A percentile compares a stretch with the other conserved stretches of the same genome.
Evolutionary conservation across 441 rosid genomes (phyloP).

Genomic region (Heliophila coronopifolia): DNA sequence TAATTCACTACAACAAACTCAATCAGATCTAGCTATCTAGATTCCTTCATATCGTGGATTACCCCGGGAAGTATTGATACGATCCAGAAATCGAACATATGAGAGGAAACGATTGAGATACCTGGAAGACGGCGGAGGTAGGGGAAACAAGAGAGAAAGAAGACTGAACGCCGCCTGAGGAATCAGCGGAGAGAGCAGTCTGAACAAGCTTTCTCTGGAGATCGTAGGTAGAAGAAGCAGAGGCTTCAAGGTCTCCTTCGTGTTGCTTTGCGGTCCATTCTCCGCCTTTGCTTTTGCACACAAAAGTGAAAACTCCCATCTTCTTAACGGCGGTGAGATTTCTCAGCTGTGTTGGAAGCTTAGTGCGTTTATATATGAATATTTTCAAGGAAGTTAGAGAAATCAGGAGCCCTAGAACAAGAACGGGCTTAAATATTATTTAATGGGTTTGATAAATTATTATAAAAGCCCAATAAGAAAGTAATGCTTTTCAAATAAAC

Average conservation of each 20-base stretch:
- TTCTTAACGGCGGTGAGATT: constrained; percentile 19
- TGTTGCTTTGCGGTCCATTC: constrained; percentile 77
- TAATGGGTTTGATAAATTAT: neutral
- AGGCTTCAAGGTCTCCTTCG: constrained; percentile 69
- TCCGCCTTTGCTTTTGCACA: constrained; percentile 53
- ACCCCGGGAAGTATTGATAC: too few species aligned
- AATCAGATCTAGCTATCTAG: constrained; percentile 5
- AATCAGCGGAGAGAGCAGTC: constrained; percentile 44
- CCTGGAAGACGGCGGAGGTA: constrained; percentile 67
- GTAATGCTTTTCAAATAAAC: too few species aligned
- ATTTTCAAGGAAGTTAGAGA: neutral
- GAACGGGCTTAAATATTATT: neutral
- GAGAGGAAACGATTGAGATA: constrained; percentile 6
- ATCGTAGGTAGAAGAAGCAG: constrained; percentile 48
- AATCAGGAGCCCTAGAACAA: constrained; percentile 12
- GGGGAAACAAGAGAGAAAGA: constrained; percentile 53
- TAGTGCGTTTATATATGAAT: constrained; percentile 12
- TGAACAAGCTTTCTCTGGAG: constrained; percentile 69
- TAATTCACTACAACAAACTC: too few species aligned
- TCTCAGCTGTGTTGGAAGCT: neutral
- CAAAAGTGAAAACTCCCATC: constrained; percentile 80
- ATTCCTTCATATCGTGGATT: too few species aligned
- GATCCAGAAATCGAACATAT: neutral
- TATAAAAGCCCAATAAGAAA: neutral
- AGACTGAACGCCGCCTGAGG: constrained; percentile 65